A percentile compares a stretch with the other conserved stretches of the same genome.
These are phyloP conservation scores for Coemansia sp. DNA, from an alignment of 192 early-diverging fungal species.

Conservation along the genomic window DNA sequence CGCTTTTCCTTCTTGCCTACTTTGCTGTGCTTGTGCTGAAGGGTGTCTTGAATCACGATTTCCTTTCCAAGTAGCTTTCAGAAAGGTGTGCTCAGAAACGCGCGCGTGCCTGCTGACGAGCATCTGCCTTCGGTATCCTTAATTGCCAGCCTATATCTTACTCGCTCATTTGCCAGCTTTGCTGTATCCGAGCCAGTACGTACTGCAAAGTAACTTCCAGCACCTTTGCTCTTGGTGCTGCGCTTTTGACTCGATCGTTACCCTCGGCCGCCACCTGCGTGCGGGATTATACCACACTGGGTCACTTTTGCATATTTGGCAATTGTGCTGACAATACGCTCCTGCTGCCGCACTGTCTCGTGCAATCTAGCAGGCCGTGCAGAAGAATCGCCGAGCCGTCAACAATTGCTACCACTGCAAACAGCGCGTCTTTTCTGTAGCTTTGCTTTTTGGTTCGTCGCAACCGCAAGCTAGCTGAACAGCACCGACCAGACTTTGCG, in stretches of 20 bases:
- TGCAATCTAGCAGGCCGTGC: background rate
- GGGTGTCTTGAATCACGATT: constrained; percentile 1
- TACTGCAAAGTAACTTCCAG: background rate
- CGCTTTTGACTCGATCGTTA: background rate
- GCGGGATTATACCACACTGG: background rate
- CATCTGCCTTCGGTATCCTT: background rate
- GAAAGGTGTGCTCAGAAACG: constrained; percentile 3
- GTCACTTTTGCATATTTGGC: background rate
- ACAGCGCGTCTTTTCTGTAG: background rate
- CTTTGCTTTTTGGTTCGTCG: too few relatives aligned
- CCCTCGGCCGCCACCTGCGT: background rate
- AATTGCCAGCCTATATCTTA: background rate
- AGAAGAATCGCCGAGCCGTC: background rate
- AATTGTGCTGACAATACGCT: background rate
- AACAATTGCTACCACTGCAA: background rate
- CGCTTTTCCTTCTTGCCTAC: background rate
- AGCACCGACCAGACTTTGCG: too few relatives aligned
- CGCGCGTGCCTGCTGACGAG: constrained; percentile 7
- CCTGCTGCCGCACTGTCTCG: background rate
- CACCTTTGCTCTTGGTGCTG: background rate
- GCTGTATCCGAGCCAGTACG: too few relatives aligned
- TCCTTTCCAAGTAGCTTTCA: constrained; percentile 1
- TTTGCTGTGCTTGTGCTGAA: background rate
- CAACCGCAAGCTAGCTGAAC: background rate
- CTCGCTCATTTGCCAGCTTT: background rate